phyloP scores from a whole-genome alignment of 345 rosid genomes.

The Psidium guajava region DNA sequence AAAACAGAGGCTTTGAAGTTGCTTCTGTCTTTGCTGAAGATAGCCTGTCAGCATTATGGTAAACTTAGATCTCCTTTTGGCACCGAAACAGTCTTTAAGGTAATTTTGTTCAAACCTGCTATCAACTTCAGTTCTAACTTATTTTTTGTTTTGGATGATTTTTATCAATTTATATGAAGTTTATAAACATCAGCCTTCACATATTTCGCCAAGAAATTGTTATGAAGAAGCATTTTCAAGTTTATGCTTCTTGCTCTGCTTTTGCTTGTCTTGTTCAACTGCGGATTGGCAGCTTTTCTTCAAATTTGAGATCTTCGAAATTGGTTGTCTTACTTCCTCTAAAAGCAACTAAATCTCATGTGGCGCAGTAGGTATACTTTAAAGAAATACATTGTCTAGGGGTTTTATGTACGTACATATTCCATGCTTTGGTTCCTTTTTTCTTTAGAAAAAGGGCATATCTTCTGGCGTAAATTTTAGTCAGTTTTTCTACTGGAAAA shows the following conservation, averaged over 20 bases:
- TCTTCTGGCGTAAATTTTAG: not conserved
- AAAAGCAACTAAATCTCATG: not conserved
- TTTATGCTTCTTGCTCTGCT: not conserved
- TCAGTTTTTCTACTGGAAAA: not conserved
- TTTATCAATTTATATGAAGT: not conserved
- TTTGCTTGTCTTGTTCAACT: not conserved
- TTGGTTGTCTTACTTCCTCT: not conserved
- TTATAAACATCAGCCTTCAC: not conserved
- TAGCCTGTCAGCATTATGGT: constrained; percentile 91
- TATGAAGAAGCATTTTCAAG: not conserved
- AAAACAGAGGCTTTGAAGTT: constrained; percentile 52
- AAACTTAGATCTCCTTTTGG: constrained; percentile 95
- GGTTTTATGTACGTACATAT: not conserved
- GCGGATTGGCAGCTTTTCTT: not conserved
- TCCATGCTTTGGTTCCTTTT: not conserved
- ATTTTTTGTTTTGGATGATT: not conserved
- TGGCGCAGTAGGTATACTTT: not conserved
- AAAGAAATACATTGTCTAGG: not conserved
- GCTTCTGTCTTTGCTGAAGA: constrained; percentile 80
- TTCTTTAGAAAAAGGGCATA: not conserved
- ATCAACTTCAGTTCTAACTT: not conserved
- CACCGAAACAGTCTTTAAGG: constrained; percentile 49
- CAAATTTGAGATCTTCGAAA: not conserved
- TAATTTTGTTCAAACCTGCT: constrained; percentile 6
- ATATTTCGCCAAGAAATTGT: not conserved